phyloP scores from a whole-genome alignment of 805 yeast genomes.

The Ascoidea rubescens region DNA sequence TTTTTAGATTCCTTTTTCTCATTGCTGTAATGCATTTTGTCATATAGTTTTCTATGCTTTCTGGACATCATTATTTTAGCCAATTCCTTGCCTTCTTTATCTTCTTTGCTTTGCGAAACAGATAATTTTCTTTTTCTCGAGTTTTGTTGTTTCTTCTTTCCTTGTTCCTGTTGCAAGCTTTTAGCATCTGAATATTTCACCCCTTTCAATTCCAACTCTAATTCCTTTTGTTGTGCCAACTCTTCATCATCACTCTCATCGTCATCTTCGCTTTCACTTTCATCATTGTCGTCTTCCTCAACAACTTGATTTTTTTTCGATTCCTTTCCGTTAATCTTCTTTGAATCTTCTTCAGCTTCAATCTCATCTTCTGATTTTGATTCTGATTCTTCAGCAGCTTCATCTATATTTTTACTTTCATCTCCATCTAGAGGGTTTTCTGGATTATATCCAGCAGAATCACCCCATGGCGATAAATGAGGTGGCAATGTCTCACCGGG shows the following conservation, averaged over 20 bases:
- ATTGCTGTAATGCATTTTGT: constrained; percentile 87
- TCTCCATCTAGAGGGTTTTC: constrained; percentile 30
- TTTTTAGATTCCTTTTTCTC: constrained; percentile 69
- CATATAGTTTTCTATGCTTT: constrained; percentile 87
- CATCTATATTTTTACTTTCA: constrained; percentile 24
- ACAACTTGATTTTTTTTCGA: no score
- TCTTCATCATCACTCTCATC: constrained; percentile 46
- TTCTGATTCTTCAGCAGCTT: constrained; percentile 28
- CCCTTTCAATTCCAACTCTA: constrained; percentile 86
- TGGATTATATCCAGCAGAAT: constrained; percentile 83
- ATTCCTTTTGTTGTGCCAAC: constrained; percentile 57
- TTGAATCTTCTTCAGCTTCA: constrained; percentile 31
- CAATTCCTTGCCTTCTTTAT: constrained; percentile 71
- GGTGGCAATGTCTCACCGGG: constrained; percentile 96
- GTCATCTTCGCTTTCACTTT: constrained; percentile 29
- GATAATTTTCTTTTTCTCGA: constrained; percentile 23
- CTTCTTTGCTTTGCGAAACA: constrained; percentile 38
- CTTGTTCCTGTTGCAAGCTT: constrained; percentile 19
- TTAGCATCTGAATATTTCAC: constrained; percentile 53
- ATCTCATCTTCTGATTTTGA: constrained; percentile 37
- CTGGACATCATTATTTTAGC: constrained; percentile 96
- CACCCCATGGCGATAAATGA: constrained; percentile 98
- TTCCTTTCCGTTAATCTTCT: constrained; percentile 21
- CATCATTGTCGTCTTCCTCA: constrained; percentile 34
- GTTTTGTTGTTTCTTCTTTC: constrained; percentile 22